Conservation (phyloP, 352 stramenopile genomes). For the Thraustochytrium striatum region DNA sequence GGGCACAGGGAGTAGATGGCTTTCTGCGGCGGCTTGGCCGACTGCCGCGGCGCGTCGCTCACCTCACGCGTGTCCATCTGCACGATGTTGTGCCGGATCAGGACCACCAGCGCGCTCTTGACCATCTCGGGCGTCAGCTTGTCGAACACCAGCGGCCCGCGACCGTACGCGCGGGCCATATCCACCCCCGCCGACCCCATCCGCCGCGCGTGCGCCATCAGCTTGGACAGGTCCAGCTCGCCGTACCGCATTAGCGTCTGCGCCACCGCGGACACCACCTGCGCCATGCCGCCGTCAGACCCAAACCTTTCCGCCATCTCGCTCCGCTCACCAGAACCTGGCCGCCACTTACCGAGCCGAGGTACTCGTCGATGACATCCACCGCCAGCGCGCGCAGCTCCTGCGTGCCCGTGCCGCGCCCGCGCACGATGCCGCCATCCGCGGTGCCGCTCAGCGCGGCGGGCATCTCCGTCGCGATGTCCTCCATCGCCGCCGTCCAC, state of each 20-base stretch:
- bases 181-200: background rate
- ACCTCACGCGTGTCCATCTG: background rate
- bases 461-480: no score
- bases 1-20: slow-evolving; percentile 1
- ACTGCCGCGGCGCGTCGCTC: background rate
- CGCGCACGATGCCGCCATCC: no score
- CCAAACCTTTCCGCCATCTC: background rate
- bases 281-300: background rate
- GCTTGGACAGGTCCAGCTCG: background rate
- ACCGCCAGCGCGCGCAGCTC: slow-evolving; percentile 11
- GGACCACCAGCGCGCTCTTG: background rate
- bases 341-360: slow-evolving; percentile 31
- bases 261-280: slow-evolving; percentile 26
- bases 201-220: background rate
- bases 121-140: slow-evolving; percentile 1
- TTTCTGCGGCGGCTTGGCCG: background rate
- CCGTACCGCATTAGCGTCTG: slow-evolving; percentile 9
- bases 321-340: background rate
- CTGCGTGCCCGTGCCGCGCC: slow-evolving; percentile 11
- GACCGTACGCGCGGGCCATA: background rate
- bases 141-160: background rate
- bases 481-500: no score
- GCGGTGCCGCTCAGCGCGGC: no score
- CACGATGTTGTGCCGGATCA: slow-evolving; percentile 36
- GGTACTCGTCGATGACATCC: slow-evolving; percentile 33